Percentiles rank a stretch among this genome's conserved stretches.
Evolutionary conservation across 2,329 filamentous ascomycete genomes (phyloP).

Genomic region (Ceratocystis smalleyi): DNA sequence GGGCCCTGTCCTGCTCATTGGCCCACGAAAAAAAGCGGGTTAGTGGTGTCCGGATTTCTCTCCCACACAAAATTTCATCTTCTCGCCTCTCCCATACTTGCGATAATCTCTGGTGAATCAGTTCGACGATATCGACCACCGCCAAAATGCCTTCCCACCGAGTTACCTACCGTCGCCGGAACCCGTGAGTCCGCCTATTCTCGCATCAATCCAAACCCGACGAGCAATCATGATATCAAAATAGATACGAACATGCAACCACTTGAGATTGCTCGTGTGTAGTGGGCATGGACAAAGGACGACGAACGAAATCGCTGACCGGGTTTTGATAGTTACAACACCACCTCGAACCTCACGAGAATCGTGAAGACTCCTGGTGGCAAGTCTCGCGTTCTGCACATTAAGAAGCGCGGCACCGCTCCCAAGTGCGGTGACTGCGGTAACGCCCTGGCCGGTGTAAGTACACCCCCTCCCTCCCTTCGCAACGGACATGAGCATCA

Average conservation of each 20-base stretch:
- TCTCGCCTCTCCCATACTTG: constrained; percentile 13
- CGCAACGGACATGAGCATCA: constrained; percentile 17
- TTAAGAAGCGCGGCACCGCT: constrained; percentile 97
- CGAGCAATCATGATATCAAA: background rate
- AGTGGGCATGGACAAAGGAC: background rate
- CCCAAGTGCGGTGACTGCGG: constrained; percentile 99
- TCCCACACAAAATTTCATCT: constrained; percentile 32
- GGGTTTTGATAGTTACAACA: constrained; percentile 66
- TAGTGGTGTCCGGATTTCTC: constrained; percentile 18
- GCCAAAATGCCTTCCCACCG: constrained; percentile 44
- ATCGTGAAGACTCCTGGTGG: constrained; percentile 94
- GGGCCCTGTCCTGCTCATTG: constrained; percentile 17
- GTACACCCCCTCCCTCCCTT: constrained; percentile 29
- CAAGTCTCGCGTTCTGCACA: constrained; percentile 89
- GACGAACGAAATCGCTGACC: constrained; percentile 8
- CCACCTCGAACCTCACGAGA: constrained; percentile 89
- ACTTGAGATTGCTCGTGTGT: background rate
- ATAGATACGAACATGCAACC: constrained; percentile 16
- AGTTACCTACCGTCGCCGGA: constrained; percentile 60
- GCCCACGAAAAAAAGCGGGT: constrained; percentile 17
- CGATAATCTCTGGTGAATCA: constrained; percentile 20
- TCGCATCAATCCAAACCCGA: background rate
- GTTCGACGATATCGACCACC: constrained; percentile 26
- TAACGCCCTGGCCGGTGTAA: constrained; percentile 92
- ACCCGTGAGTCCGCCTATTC: constrained; percentile 46